Conservation (phyloP, 1,284 basidiomycete genomes). For the Schizopora paradoxa region DNA sequence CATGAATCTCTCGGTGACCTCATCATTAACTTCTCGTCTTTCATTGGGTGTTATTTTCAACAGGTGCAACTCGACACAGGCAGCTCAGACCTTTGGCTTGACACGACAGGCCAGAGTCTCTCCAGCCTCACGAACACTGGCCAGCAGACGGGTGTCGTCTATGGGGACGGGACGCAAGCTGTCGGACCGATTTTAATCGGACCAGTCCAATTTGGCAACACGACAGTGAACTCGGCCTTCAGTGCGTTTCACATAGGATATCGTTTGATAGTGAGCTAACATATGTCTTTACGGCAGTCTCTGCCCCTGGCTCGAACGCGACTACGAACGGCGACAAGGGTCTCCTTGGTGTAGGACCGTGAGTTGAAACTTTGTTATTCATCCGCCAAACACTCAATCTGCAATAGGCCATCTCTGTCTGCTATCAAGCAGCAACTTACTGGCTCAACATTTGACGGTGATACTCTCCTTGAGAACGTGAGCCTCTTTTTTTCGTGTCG, state of each 20-base stretch:
- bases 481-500: neutral
- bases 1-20: too few relatives aligned
- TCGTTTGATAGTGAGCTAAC: too few relatives aligned
- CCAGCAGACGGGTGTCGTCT: conserved; percentile 10
- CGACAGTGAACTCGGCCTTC: conserved; percentile 14
- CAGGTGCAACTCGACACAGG: conserved; percentile 17
- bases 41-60: neutral
- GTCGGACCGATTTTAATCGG: conserved; percentile 11
- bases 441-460: conserved; percentile 7
- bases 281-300: conserved; percentile 5
- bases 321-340: conserved; percentile 17
- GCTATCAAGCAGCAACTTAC: conserved; percentile 9
- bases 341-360: conserved; percentile 17
- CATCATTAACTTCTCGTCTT: neutral
- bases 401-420: conserved; percentile 11
- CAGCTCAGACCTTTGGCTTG: conserved; percentile 17
- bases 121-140: conserved; percentile 8
- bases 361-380: neutral
- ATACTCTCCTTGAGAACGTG: conserved; percentile 15
- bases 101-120: conserved; percentile 6
- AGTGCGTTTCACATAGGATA: conserved; percentile 15
- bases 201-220: conserved; percentile 14
- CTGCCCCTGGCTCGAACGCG: conserved; percentile 17
- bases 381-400: neutral
- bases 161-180: conserved; percentile 17